Evolutionary conservation across 2,329 filamentous ascomycete species (phyloP).

Genomic region (Aspergillus vadensis): DNA sequence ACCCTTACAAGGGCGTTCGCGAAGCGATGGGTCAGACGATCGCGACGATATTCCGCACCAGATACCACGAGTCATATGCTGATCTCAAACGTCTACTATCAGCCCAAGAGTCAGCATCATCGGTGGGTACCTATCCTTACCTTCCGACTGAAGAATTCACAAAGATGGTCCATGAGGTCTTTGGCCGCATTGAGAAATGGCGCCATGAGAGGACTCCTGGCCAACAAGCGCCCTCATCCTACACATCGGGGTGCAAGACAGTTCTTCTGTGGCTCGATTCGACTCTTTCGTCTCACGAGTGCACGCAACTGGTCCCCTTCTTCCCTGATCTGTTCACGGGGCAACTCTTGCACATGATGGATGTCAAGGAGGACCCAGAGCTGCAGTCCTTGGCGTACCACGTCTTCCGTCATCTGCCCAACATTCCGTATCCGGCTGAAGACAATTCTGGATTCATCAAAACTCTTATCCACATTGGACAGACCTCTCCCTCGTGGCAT

Average conservation of each 20-base stretch:
- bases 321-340: conserved; percentile 89
- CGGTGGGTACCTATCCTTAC: conserved; percentile 83
- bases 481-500: conserved; percentile 84
- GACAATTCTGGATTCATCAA: conserved; percentile 84
- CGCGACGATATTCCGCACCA: conserved; percentile 82
- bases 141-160: conserved; percentile 73
- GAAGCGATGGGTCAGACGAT: conserved; percentile 92
- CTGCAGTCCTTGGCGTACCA: conserved; percentile 92
- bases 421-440: conserved; percentile 86
- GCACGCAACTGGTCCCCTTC: conserved; percentile 85
- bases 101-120: conserved; percentile 75
- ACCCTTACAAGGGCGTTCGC: conserved; percentile 95
- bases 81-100: conserved; percentile 75
- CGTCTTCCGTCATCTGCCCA: conserved; percentile 93
- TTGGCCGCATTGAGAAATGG: conserved; percentile 81
- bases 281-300: conserved; percentile 88
- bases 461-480: conserved; percentile 84
- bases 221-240: conserved; percentile 89
- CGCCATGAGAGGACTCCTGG: conserved; percentile 79
- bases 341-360: conserved; percentile 98
- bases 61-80: conserved; percentile 91
- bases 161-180: conserved; percentile 71
- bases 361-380: conserved; percentile 97
- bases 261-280: conserved; percentile 93
- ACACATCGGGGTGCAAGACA: conserved; percentile 95